Percentiles rank a stretch among this genome's conserved stretches.
These are phyloP conservation scores for Crucihimalaya himalaica DNA, from an alignment of 345 rosid genomes.

Conservation along the genomic window DNA sequence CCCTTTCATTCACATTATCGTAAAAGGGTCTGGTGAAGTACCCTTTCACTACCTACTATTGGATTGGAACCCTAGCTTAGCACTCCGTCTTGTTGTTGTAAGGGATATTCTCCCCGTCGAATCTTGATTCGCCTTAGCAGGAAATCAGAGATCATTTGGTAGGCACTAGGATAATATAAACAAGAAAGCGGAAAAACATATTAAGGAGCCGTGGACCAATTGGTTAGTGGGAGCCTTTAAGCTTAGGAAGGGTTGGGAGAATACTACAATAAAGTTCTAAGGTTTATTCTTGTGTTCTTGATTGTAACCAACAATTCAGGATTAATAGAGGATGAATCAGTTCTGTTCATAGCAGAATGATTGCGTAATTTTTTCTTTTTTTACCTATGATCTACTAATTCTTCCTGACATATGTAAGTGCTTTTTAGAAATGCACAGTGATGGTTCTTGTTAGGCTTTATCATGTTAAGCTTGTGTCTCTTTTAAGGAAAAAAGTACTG, in stretches of 20 bases:
- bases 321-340: background rate
- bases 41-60: too few species aligned
- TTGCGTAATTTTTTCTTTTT: conserved; percentile 5
- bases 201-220: background rate
- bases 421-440: background rate
- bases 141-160: too few species aligned
- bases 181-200: background rate
- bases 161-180: too few species aligned
- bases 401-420: background rate
- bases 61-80: too few species aligned
- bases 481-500: background rate
- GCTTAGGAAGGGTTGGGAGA: background rate
- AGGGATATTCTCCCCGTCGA: too few species aligned
- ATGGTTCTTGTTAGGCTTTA: background rate
- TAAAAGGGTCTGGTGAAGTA: too few species aligned
- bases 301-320: background rate
- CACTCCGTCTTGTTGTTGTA: too few species aligned
- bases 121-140: too few species aligned
- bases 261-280: background rate
- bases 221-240: background rate
- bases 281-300: background rate
- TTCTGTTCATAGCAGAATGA: background rate
- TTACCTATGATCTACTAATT: background rate
- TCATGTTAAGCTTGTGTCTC: background rate
- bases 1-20: too few species aligned